Evolutionary conservation across 78 protist species (phyloP).

Genomic region (slime mould (Dictyostelium discoideum)): dicty_2.7 NC_007088.5:792501-793000

Average conservation of each 20-base stretch:
- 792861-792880: too few relatives aligned
- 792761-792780: slow-evolving; percentile 41
- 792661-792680: neutral
- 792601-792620: neutral
- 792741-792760: slow-evolving; percentile 22
- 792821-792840: too few relatives aligned
- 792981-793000: too few relatives aligned
- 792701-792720: neutral
- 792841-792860: too few relatives aligned
- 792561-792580: neutral
- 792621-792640: neutral
- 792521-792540: neutral
- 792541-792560: neutral
- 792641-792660: neutral
- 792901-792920: too few relatives aligned
- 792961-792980: too few relatives aligned
- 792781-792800: too few relatives aligned
- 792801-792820: too few relatives aligned
- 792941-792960: too few relatives aligned
- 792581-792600: neutral
- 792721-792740: slow-evolving; percentile 58
- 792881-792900: too few relatives aligned
- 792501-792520: neutral
- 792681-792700: neutral
- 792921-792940: too few relatives aligned